These are phyloP conservation scores for Epichloe gansuensis DNA, from an alignment of 2,329 filamentous ascomycete genomes.

Conservation along the genomic window DNA sequence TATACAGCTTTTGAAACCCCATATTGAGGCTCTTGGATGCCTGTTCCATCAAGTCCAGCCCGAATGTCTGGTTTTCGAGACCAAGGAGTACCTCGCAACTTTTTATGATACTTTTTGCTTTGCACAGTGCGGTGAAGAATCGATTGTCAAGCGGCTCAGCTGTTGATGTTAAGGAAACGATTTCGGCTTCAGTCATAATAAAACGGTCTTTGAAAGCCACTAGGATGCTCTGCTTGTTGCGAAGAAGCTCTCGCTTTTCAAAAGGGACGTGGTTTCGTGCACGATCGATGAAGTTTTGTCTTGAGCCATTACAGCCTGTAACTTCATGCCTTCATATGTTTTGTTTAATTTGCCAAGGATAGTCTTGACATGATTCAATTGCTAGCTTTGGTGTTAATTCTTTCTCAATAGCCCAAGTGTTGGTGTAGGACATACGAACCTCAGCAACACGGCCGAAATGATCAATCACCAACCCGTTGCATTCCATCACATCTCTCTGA, in stretches of 20 bases:
- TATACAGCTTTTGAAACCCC: conserved; percentile 90
- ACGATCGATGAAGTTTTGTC: conserved; percentile 62
- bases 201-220: conserved; percentile 73
- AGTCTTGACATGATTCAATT: conserved; percentile 72
- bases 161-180: conserved; percentile 61
- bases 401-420: neutral
- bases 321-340: conserved; percentile 69
- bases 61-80: conserved; percentile 78
- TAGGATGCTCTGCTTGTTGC: conserved; percentile 69
- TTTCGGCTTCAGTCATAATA: conserved; percentile 68
- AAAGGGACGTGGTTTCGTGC: conserved; percentile 61
- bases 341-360: conserved; percentile 69
- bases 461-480: conserved; percentile 76
- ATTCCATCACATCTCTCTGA: conserved; percentile 85
- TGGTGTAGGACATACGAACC: conserved; percentile 34
- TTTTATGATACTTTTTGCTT: conserved; percentile 75
- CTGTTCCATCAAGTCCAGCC: conserved; percentile 83
- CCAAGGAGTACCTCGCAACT: conserved; percentile 85
- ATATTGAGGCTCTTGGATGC: conserved; percentile 76
- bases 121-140: conserved; percentile 67
- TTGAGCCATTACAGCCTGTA: conserved; percentile 63
- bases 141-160: conserved; percentile 72
- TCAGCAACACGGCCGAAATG: conserved; percentile 86
- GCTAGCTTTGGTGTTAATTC: conserved; percentile 37
- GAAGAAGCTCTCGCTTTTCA: conserved; percentile 63